Evolutionary conservation across 169 alveolate species (phyloP), one percentile per base, ranked within the genome.

Genomic region (Blepharisma undulans): DNA sequence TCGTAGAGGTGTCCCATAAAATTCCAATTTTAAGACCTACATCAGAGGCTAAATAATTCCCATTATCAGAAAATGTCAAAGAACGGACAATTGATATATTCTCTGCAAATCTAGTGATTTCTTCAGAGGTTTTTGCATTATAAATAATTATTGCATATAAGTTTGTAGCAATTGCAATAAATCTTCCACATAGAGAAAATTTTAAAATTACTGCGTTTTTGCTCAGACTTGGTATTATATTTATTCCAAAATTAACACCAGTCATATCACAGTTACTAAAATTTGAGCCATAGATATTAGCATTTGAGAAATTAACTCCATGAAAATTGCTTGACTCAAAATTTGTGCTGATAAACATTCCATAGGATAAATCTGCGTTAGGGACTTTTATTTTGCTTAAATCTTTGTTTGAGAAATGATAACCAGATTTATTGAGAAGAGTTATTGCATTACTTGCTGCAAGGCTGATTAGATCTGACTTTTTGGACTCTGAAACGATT

Each of bases 381-480:
- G 86, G 86, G 22, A 78, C 32, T 27, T 30, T 78, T 25, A 78
- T 32, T 78, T 66, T 32, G 7, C 27, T 21, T 12, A 78, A 30
- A 30, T 78, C 59, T 27, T 27, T 22, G 6, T 30, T 21, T 22
- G 60, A 7, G 12, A 78, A 78, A 7, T 3, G 6, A 12, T 6
- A 78, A 4, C 59, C 59, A n/a, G 27, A 22, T 19, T 78, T 22
- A 12, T 78, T 78, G 27, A 78, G 59, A 21, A 78, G 27, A 5
- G 86, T 78, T 4, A 78, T 30, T 27, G 86, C 86, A 78, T 78
- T 78, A 7, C 60, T 32, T 22, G 86, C 25, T 27, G 86, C 86
- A 5, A 5, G 27, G 10, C 10, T 22, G 10, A 22, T 10, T 8
- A 22, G 6, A 6, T 72, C 79, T 5, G 33, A 72, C 4, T 36